Percentiles rank a stretch among this genome's conserved stretches.
phyloP scores from a whole-genome alignment of 805 yeast genomes.

The Tetrapisispora phaffii region DNA sequence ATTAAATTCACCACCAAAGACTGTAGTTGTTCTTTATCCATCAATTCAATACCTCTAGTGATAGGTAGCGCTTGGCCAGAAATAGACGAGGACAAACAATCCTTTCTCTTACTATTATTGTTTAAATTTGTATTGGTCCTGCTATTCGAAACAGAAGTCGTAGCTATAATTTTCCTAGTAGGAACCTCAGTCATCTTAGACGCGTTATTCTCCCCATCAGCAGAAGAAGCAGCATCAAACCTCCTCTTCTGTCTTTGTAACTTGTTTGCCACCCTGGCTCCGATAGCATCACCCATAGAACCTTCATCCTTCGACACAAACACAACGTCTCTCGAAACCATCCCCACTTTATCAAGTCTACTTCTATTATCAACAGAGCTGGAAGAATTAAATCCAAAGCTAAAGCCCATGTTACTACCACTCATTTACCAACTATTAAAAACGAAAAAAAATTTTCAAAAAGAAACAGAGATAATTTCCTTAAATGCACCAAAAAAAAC shows the following conservation, averaged over 20 bases:
- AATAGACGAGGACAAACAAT: constrained; percentile 11
- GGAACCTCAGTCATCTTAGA: neutral
- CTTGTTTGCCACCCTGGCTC: neutral
- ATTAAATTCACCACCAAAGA: constrained; percentile 16
- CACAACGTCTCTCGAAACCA: neutral
- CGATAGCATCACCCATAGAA: neutral
- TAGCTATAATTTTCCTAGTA: neutral
- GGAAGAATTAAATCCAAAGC: constrained; percentile 13
- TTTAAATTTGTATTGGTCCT: neutral
- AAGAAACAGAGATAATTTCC: too few species aligned
- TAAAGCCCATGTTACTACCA: constrained; percentile 8
- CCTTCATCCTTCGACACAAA: neutral
- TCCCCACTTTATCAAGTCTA: neutral
- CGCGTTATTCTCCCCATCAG: neutral
- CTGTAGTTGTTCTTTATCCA: constrained; percentile 24
- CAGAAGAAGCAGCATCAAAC: neutral
- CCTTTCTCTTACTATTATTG: constrained; percentile 12
- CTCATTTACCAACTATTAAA: too few species aligned
- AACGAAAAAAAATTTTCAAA: too few species aligned
- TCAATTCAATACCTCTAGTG: constrained; percentile 25
- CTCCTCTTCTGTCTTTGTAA: constrained; percentile 1
- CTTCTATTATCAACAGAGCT: neutral
- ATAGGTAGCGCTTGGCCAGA: constrained; percentile 27
- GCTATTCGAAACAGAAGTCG: neutral
- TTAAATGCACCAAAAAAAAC: too few species aligned